Percentiles rank a stretch among this genome's conserved stretches.
These are phyloP conservation scores for Tulasnella sp. DNA, from an alignment of 768 basidiomycete genomes.

Conservation along the genomic window DNA sequence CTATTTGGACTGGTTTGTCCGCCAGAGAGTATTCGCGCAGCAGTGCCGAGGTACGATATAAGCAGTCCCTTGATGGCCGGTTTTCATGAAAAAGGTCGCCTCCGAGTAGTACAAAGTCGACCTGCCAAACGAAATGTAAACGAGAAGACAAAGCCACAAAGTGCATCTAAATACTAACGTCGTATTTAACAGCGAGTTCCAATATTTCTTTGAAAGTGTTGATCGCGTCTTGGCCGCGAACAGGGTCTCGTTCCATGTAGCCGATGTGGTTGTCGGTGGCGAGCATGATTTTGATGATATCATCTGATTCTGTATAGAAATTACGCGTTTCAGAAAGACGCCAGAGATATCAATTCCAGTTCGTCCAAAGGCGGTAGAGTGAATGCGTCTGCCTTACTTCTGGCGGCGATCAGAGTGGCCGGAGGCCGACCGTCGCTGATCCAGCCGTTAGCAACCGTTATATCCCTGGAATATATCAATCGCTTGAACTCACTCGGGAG, in stretches of 20 bases:
- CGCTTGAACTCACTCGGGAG: too few relatives aligned
- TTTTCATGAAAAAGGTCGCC: conserved; percentile 99
- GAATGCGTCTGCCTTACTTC: too few relatives aligned
- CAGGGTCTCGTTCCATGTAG: conserved; percentile 86
- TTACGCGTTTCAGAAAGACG: too few relatives aligned
- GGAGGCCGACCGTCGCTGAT: too few relatives aligned
- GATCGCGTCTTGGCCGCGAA: conserved; percentile 89
- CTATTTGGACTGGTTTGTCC: conserved; percentile 79
- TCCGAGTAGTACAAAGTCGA: conserved; percentile 89
- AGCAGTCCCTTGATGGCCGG: conserved; percentile 77
- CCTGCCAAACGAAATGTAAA: conserved; percentile 36
- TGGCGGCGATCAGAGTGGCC: too few relatives aligned
- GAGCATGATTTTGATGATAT: conserved; percentile 73
- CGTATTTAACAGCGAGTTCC: conserved; percentile 77
- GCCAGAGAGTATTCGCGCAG: conserved; percentile 85
- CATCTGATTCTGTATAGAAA: conserved; percentile 19
- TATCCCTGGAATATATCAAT: too few relatives aligned
- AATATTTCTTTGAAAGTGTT: conserved; percentile 92
- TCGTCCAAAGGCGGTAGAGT: too few relatives aligned
- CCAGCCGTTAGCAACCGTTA: too few relatives aligned
- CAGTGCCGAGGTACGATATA: conserved; percentile 82
- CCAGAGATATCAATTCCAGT: too few relatives aligned
- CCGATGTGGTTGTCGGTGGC: conserved; percentile 97
- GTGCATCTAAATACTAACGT: conserved; percentile 41
- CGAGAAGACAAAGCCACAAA: not conserved